Base-by-base conservation (phyloP, 768 basidiomycete genomes). In the Amanita rubescens region DNA sequence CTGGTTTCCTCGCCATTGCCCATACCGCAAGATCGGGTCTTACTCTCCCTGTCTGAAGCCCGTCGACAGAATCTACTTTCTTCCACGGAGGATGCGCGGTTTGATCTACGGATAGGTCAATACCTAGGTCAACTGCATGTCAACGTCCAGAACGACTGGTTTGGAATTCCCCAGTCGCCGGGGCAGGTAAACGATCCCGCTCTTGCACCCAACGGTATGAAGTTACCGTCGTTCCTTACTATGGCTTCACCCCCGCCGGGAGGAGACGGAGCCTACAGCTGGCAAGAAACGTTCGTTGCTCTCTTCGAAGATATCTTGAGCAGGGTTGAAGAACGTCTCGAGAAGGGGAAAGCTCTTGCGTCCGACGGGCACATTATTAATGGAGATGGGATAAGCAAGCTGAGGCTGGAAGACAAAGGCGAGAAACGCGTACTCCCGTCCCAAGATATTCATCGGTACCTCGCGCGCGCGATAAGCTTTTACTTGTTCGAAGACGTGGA, bases 401-500 rank as follows among this genome's bases (percentile, higher is more conserved):
- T 17, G 22, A 27, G 27, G 14, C 22, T 24, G 25, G 10, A 25
- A 24, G 15, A 17, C 24, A 27, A 22, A 32, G 30, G 5, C n/a
- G n/a, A 25, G 32, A 17, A 49, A 22, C 25, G 44, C 11, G 64
- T 60, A 24, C 60, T 79, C 1, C 70, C 75, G 12, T 73, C 75
- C 48, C 58, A 62, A 20, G 68, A 73, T 24, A 71, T 86, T 49
- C 76, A 81, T 30, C 58, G 60, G 3, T 71, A 69, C 59, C 76
- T 87, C 38, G 79, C 77, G 20, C 82, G 85, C 20, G 88, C 88
- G 19, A 87, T 90, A 54, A 83, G 80, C 12, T 82, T 75, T 47
- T 89, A 80, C 63, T 72, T 90, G 12, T 90, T 90, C 58, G 85
- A 87, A 58, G 87, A 90, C 53, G 84, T 81, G 50, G 82, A 86